Conservation (phyloP, 129 eudicot genomes). For the Artemisia tridentata region DNA sequence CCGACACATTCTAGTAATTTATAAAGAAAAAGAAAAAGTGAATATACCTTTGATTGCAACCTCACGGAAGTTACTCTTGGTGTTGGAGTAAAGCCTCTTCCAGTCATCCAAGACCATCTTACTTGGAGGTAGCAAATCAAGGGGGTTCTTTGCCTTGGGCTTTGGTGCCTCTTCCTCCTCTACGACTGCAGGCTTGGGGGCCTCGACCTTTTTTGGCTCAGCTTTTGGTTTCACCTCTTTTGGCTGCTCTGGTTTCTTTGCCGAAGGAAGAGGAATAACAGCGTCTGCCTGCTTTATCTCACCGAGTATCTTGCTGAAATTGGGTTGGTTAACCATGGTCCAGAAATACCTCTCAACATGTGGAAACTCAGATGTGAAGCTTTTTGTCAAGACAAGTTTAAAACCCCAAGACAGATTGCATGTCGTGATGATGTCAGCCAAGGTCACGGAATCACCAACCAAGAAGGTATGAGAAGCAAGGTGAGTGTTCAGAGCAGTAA, state of each 20-base stretch:
- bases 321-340: slow-evolving; percentile 94
- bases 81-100: slow-evolving; percentile 98
- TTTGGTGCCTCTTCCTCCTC: slow-evolving; percentile 95
- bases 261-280: slow-evolving; percentile 51
- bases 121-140: slow-evolving; percentile 91
- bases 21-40: not conserved
- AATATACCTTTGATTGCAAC: slow-evolving; percentile 87
- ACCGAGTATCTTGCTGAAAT: slow-evolving; percentile 62
- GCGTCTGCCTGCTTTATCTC: slow-evolving; percentile 56
- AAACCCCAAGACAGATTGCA: slow-evolving; percentile 57
- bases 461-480: slow-evolving; percentile 58
- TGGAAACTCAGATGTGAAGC: slow-evolving; percentile 79
- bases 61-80: slow-evolving; percentile 92
- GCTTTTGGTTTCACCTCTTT: slow-evolving; percentile 47
- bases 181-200: slow-evolving; percentile 43
- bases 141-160: slow-evolving; percentile 95
- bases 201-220: slow-evolving; percentile 62
- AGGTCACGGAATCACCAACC: slow-evolving; percentile 59
- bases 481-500: slow-evolving; percentile 63
- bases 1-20: not conserved
- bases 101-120: slow-evolving; percentile 91
- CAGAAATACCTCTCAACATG: slow-evolving; percentile 97
- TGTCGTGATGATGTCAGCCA: slow-evolving; percentile 64
- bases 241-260: slow-evolving; percentile 52
- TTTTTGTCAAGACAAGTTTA: slow-evolving; percentile 47